Evolutionary conservation across 106 monocot species (phyloP).

Genomic region (Iris macrosiphon): DNA sequence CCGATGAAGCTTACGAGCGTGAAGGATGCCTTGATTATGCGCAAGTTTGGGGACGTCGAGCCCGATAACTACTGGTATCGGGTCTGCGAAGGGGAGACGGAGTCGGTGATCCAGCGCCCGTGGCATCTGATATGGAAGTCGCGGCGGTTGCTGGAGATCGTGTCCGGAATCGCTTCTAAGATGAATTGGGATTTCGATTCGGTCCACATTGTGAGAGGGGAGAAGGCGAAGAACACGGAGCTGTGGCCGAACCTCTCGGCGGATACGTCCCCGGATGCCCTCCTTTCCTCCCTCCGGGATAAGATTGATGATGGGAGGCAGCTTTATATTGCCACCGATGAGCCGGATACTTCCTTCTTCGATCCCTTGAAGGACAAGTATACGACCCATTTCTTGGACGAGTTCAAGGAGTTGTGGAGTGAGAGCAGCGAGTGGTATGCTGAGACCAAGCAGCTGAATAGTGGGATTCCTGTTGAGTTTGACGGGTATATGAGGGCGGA

Average conservation of each 20-base stretch:
- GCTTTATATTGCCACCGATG: constrained; percentile 71
- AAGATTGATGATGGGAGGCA: constrained; percentile 74
- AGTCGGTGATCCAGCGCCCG: constrained; percentile 60
- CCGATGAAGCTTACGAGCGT: constrained; percentile 50
- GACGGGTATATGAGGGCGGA: constrained; percentile 84
- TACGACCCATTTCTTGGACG: constrained; percentile 64
- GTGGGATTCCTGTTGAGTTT: constrained; percentile 69
- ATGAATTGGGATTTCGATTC: constrained; percentile 89
- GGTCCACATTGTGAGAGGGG: constrained; percentile 65
- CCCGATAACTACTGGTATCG: constrained; percentile 96
- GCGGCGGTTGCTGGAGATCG: constrained; percentile 67
- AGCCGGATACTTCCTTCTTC: constrained; percentile 48
- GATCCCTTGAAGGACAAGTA: constrained; percentile 74
- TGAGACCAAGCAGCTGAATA: constrained; percentile 75
- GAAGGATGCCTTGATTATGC: constrained; percentile 69
- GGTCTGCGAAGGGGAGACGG: constrained; percentile 87
- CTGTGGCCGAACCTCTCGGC: constrained; percentile 62
- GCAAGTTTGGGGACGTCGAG: constrained; percentile 84
- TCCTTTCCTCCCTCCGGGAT: constrained; percentile 43
- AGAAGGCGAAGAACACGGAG: constrained; percentile 53
- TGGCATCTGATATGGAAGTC: constrained; percentile 81
- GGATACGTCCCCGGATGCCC: constrained; percentile 53
- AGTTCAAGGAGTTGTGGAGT: constrained; percentile 77
- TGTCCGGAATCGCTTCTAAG: constrained; percentile 54
- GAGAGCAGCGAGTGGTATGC: constrained; percentile 75